Evolutionary conservation across 768 basidiomycete genomes (phyloP).

Genomic region (Boletus rex-veris): DNA sequence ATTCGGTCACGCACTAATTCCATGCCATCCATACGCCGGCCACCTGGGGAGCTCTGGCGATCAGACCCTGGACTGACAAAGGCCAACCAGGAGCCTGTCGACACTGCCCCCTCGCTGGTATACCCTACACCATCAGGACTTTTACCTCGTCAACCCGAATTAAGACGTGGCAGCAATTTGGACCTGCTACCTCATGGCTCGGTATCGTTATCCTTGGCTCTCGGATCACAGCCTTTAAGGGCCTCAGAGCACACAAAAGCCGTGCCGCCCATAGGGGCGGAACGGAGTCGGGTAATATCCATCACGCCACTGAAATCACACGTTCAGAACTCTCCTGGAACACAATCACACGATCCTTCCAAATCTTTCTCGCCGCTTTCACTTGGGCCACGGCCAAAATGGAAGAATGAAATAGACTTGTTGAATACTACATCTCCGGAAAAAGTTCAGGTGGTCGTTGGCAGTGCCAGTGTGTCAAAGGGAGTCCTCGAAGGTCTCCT

Average conservation of each 20-base stretch:
- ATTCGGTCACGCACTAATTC: conserved; percentile 12
- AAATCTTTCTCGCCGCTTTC: conserved; percentile 5
- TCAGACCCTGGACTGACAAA: conserved; percentile 10
- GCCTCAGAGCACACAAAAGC: conserved; percentile 20
- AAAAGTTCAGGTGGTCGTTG: neutral
- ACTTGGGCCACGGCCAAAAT: conserved; percentile 2
- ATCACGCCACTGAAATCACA: conserved; percentile 12
- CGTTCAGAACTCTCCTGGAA: neutral
- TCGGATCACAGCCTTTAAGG: conserved; percentile 26
- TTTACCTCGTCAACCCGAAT: conserved; percentile 5
- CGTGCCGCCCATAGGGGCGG: conserved; percentile 30
- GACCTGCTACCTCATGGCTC: conserved; percentile 10
- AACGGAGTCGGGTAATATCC: conserved; percentile 25
- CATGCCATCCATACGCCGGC: conserved; percentile 16
- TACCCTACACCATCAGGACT: conserved; percentile 24
- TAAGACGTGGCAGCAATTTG: conserved; percentile 4
- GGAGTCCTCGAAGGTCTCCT: conserved; percentile 26
- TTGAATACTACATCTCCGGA: neutral
- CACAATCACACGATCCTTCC: neutral
- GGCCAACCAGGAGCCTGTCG: neutral
- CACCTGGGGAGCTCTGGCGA: conserved; percentile 20
- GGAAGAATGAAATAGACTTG: neutral
- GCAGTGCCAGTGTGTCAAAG: conserved; percentile 5
- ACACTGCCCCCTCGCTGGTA: neutral
- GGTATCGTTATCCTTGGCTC: conserved; percentile 21